Conservation (phyloP, 331 rosid species). For the Stylosanthes scabra region DNA sequence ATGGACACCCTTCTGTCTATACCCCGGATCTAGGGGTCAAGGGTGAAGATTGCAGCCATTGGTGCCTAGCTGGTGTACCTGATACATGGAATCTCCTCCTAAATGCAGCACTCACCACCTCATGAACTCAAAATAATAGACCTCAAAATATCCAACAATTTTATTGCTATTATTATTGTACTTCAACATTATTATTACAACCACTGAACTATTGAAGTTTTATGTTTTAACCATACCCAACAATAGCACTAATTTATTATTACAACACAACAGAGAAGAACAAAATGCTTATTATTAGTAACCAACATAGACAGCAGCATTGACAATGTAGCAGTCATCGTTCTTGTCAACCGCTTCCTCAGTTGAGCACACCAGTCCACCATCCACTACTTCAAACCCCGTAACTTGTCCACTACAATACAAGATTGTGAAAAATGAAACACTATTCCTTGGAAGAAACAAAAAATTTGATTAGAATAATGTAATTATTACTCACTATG, state of each 20-base stretch:
- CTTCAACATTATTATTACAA: not conserved
- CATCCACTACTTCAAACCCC: conserved; percentile 72
- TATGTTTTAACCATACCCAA: not conserved
- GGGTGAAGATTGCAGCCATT: conserved; percentile 61
- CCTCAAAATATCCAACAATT: not conserved
- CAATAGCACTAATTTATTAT: not conserved
- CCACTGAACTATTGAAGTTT: not conserved
- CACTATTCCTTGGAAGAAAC: not conserved
- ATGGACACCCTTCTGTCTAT: conserved; percentile 62
- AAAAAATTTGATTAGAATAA: not conserved
- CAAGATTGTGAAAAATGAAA: conserved; percentile 30
- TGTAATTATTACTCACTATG: conserved; percentile 25
- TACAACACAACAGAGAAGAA: not conserved
- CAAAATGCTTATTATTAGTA: conserved; percentile 37
- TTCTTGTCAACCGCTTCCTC: conserved; percentile 75
- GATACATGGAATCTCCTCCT: conserved; percentile 72
- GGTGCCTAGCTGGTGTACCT: conserved; percentile 68
- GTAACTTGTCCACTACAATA: conserved; percentile 70
- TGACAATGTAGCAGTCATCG: conserved; percentile 71
- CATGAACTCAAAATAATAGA: not conserved
- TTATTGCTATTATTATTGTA: not conserved
- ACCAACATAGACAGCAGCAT: conserved; percentile 84
- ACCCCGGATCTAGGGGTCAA: conserved; percentile 17
- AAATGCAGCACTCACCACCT: conserved; percentile 45
- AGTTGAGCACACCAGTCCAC: conserved; percentile 77